Evolutionary conservation across 768 basidiomycete species (phyloP).

Genomic region (Crepidotus variabilis): DNA sequence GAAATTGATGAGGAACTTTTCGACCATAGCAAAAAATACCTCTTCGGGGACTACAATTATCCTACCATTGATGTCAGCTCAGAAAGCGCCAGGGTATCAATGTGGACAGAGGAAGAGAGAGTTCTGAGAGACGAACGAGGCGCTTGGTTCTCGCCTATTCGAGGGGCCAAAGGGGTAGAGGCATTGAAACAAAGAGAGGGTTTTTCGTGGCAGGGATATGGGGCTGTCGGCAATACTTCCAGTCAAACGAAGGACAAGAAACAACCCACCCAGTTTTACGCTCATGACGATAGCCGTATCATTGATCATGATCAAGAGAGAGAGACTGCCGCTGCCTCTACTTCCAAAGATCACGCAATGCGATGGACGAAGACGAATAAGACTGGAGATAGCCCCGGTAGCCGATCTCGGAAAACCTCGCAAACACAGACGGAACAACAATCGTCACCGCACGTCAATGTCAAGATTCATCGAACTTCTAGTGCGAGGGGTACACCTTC

Average conservation of each 20-base stretch:
- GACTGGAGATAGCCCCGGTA: background rate
- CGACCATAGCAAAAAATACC: slow-evolving; percentile 66
- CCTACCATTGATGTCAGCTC: slow-evolving; percentile 87
- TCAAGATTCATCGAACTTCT: too few species aligned
- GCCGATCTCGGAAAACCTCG: slow-evolving; percentile 10
- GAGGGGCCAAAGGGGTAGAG: slow-evolving; percentile 40
- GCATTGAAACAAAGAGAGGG: slow-evolving; percentile 33
- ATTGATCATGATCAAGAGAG: slow-evolving; percentile 48
- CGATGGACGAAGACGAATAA: slow-evolving; percentile 38
- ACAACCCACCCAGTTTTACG: background rate
- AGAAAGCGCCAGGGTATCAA: slow-evolving; percentile 57
- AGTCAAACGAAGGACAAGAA: slow-evolving; percentile 16
- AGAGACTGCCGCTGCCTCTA: slow-evolving; percentile 19
- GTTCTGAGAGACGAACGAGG: slow-evolving; percentile 73
- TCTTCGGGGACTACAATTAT: slow-evolving; percentile 91
- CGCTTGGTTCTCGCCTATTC: slow-evolving; percentile 65
- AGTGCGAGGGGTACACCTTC: too few species aligned
- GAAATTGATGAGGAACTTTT: slow-evolving; percentile 76
- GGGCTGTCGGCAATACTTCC: slow-evolving; percentile 40
- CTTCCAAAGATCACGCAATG: slow-evolving; percentile 36
- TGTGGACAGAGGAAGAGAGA: slow-evolving; percentile 86
- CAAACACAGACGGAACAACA: slow-evolving; percentile 16
- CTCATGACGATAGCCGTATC: slow-evolving; percentile 20
- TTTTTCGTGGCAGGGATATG: slow-evolving; percentile 54
- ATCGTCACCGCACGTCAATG: too few species aligned